A percentile compares a stretch with the other conserved stretches of the same genome.
phyloP scores from a whole-genome alignment of 371 early-diverging fungal species.

The Lichtheimia ramosa region DNA sequence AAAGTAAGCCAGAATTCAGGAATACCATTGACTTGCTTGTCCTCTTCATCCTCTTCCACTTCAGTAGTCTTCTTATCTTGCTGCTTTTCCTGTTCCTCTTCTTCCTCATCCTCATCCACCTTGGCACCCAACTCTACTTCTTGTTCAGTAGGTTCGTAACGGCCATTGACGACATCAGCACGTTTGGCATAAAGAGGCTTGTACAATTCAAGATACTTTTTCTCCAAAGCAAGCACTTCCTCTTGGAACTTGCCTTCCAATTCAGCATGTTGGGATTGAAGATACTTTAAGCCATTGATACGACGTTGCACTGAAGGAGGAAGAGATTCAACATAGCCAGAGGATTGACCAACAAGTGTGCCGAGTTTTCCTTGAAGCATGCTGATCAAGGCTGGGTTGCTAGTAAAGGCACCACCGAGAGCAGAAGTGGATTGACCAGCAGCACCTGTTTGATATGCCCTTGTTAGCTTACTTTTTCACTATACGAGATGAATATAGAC shows the following conservation, averaged over 20 bases:
- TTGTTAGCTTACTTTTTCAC: constrained; percentile 6
- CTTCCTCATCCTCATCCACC: constrained; percentile 58
- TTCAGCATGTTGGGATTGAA: constrained; percentile 81
- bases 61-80: constrained; percentile 30
- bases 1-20: constrained; percentile 95
- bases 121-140: constrained; percentile 72
- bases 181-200: constrained; percentile 90
- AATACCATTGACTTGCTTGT: constrained; percentile 31
- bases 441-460: neutral
- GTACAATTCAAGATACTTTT: constrained; percentile 87
- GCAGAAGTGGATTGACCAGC: constrained; percentile 10
- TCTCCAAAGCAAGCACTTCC: constrained; percentile 91
- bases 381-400: constrained; percentile 48
- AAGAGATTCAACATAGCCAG: constrained; percentile 81
- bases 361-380: constrained; percentile 74
- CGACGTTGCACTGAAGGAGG: constrained; percentile 78
- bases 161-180: constrained; percentile 73
- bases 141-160: constrained; percentile 83
- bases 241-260: constrained; percentile 86
- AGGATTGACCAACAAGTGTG: constrained; percentile 75
- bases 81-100: constrained; percentile 29
- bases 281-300: constrained; percentile 79
- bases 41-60: constrained; percentile 24
- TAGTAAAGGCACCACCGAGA: constrained; percentile 27
- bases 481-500: neutral